These are phyloP conservation scores for Pseudogymnoascus sp. DNA, from an alignment of 2,329 filamentous ascomycete genomes.

Conservation along the genomic window DNA sequence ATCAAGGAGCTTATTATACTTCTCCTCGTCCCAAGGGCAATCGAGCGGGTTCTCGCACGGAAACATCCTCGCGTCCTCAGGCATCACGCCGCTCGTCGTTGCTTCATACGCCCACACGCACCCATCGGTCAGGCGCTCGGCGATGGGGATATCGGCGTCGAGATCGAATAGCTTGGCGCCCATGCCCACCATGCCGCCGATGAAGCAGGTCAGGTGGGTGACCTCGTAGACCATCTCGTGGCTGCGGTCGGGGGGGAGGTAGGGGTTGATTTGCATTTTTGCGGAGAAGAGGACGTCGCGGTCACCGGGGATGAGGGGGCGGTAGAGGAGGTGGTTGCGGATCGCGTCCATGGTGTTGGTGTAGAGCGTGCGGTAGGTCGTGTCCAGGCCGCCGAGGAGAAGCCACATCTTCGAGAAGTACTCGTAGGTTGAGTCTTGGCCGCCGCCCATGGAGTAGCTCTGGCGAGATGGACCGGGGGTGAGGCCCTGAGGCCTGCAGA, in stretches of 20 bases:
- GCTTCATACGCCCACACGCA: slow-evolving; percentile 63
- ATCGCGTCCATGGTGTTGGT: slow-evolving; percentile 58
- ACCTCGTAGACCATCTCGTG: slow-evolving; percentile 36
- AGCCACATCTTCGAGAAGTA: slow-evolving; percentile 66
- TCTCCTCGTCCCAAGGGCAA: slow-evolving; percentile 28
- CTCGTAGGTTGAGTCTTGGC: slow-evolving; percentile 64
- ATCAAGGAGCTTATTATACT: slow-evolving; percentile 23
- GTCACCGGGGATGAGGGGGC: slow-evolving; percentile 62
- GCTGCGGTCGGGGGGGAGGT: slow-evolving; percentile 25
- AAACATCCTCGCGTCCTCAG: slow-evolving; percentile 43
- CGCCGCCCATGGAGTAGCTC: slow-evolving; percentile 53
- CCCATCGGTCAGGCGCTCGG: slow-evolving; percentile 54
- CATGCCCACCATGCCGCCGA: slow-evolving; percentile 63
- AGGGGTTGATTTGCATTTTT: slow-evolving; percentile 27
- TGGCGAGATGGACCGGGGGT: slow-evolving; percentile 37
- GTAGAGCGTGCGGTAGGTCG: slow-evolving; percentile 68
- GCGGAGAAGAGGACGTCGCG: slow-evolving; percentile 66
- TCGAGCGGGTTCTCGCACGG: slow-evolving; percentile 35
- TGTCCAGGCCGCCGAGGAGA: slow-evolving; percentile 65
- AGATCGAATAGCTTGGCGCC: slow-evolving; percentile 54
- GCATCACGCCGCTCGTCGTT: slow-evolving; percentile 57
- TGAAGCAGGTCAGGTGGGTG: slow-evolving; percentile 58
- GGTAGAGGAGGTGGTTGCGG: slow-evolving; percentile 67
- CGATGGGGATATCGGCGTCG: slow-evolving; percentile 53
- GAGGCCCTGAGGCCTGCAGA: slow-evolving; percentile 55